A percentile compares a stretch with the other conserved stretches of the same genome.
Conservation (phyloP, 192 early-diverging fungal species). For the Polychytrium aggregatum region DNA sequence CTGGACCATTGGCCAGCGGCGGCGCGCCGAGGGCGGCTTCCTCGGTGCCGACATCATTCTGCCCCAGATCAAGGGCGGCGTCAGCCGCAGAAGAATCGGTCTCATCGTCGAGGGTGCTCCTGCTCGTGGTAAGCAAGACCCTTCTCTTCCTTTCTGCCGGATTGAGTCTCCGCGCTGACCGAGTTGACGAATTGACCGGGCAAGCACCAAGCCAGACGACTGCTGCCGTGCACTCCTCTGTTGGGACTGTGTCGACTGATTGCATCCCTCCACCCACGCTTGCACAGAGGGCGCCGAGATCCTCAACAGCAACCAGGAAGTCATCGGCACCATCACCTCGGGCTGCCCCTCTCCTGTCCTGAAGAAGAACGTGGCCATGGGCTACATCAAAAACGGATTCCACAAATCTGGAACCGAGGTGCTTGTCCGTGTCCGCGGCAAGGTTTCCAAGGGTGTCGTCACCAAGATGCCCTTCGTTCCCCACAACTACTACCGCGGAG, state of each 20-base stretch:
- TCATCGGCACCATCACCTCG: slow-evolving; percentile 60
- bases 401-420: slow-evolving; percentile 90
- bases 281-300: slow-evolving; percentile 24
- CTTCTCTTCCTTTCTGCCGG: no score
- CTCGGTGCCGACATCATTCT: slow-evolving; percentile 78
- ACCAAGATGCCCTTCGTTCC: slow-evolving; percentile 93
- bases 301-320: slow-evolving; percentile 6
- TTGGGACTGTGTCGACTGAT: no score
- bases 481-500: no score
- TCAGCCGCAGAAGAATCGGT: slow-evolving; percentile 71
- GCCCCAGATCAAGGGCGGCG: slow-evolving; percentile 65
- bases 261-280: not conserved
- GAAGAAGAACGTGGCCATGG: slow-evolving; percentile 97
- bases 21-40: slow-evolving; percentile 83
- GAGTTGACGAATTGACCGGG: no score
- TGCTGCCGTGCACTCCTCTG: no score
- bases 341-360: slow-evolving; percentile 84
- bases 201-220: no score
- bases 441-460: slow-evolving; percentile 68
- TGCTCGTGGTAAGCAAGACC: no score
- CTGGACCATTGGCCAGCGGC: slow-evolving; percentile 90
- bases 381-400: slow-evolving; percentile 76
- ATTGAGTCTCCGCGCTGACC: no score
- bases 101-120: slow-evolving; percentile 87
- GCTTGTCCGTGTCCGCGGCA: slow-evolving; percentile 80